Conservation (phyloP, 305 asterid species). For the Nicotiana rustica region DNA sequence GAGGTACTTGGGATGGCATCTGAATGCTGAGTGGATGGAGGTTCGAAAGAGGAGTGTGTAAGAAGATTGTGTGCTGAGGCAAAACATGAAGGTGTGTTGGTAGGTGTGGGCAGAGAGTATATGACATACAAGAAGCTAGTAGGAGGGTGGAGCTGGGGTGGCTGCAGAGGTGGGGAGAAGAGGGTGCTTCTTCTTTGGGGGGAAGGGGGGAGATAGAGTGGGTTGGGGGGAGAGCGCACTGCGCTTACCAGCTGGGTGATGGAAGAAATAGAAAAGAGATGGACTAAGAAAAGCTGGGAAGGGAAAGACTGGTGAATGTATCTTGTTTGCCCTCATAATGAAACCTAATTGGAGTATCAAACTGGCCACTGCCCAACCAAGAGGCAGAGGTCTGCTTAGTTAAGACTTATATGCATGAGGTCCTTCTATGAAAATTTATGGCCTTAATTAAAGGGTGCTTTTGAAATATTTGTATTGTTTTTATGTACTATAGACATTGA, state of each 20-base stretch:
- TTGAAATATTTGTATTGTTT: conserved; percentile 4
- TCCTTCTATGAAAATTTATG: conserved; percentile 3
- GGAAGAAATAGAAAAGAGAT: conserved; percentile 17
- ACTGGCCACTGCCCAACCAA: neutral
- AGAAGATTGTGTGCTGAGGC: conserved; percentile 22
- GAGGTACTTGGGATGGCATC: neutral
- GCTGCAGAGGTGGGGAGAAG: conserved; percentile 2
- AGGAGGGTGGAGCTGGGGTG: conserved; percentile 8
- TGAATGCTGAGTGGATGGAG: neutral
- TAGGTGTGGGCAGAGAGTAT: neutral
- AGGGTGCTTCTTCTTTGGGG: neutral
- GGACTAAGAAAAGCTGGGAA: neutral
- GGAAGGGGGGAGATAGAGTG: neutral
- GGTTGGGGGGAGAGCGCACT: neutral
- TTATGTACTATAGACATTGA: neutral
- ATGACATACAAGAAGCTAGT: neutral
- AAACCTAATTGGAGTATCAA: neutral
- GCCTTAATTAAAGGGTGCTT: neutral
- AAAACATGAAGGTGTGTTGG: neutral
- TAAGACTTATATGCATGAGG: neutral
- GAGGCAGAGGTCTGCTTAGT: neutral
- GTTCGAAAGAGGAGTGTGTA: neutral
- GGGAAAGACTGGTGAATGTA: neutral
- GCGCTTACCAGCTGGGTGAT: neutral
- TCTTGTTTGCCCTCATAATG: neutral